A percentile compares a stretch with the other conserved stretches of the same genome.
These are phyloP conservation scores for Pichia sp. DNA, from an alignment of 1,139 yeast genomes.

Conservation along the genomic window DNA sequence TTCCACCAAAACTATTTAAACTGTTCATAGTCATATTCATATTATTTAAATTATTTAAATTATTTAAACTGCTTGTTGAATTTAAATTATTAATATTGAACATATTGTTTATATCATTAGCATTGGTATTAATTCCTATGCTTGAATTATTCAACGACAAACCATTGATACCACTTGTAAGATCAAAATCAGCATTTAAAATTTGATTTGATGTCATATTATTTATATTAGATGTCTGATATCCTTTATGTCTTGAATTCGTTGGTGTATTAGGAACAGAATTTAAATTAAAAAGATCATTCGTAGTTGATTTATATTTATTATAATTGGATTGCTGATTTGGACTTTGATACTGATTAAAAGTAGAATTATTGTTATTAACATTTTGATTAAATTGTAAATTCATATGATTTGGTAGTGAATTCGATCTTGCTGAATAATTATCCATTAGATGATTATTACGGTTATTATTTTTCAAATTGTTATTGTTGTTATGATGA, in stretches of 20 bases:
- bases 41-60: background rate
- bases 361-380: background rate
- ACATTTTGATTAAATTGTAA: constrained; percentile 1
- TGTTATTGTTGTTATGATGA: constrained; percentile 15
- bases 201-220: constrained; percentile 13
- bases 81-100: background rate
- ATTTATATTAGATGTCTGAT: background rate
- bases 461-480: background rate
- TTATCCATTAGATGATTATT: constrained; percentile 5
- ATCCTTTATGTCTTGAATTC: background rate
- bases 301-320: constrained; percentile 6
- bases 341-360: constrained; percentile 7
- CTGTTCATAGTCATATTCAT: background rate
- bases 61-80: constrained; percentile 2
- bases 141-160: constrained; percentile 18
- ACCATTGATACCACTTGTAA: constrained; percentile 25
- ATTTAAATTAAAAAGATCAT: constrained; percentile 15
- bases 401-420: constrained; percentile 13
- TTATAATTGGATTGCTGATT: constrained; percentile 2
- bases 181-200: constrained; percentile 16
- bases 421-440: constrained; percentile 14
- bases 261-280: constrained; percentile 15
- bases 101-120: constrained; percentile 1
- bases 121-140: constrained; percentile 1
- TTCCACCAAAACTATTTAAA: background rate